phyloP scores from a whole-genome alignment of 148 eudicot species.

The Rhododendron williamsianum region DNA sequence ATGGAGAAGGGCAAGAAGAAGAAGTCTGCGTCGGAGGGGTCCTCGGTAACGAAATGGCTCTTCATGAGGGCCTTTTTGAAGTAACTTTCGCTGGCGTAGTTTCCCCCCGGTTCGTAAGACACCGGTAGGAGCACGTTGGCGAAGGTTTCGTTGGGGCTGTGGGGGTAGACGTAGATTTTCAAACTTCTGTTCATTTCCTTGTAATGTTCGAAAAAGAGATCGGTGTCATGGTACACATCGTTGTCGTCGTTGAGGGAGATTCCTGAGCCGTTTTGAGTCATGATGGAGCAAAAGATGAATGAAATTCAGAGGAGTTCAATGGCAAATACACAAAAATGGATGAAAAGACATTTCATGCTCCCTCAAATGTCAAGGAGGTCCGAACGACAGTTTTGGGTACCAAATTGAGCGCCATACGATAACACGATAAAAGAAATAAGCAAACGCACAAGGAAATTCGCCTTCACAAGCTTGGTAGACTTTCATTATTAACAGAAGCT shows the following conservation, averaged over 20 bases:
- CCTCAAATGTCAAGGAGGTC: too few relatives aligned
- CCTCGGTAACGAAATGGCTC: constrained; percentile 66
- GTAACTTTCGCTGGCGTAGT: constrained; percentile 85
- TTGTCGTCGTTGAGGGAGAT: background rate
- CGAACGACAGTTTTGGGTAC: too few relatives aligned
- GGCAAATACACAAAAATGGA: background rate
- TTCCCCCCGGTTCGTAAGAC: constrained; percentile 49
- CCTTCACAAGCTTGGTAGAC: too few relatives aligned
- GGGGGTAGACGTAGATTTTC: constrained; percentile 75
- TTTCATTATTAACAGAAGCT: too few relatives aligned
- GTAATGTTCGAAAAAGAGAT: constrained; percentile 48
- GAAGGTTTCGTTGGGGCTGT: constrained; percentile 45
- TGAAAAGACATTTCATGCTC: too few relatives aligned
- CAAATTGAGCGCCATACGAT: too few relatives aligned
- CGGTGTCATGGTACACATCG: constrained; percentile 53
- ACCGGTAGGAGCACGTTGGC: constrained; percentile 58
- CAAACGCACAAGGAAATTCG: background rate
- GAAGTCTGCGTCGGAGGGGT: constrained; percentile 63
- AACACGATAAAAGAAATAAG: too few relatives aligned
- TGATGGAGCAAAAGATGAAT: background rate
- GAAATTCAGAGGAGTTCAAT: background rate
- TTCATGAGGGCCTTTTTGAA: constrained; percentile 59
- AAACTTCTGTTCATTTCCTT: constrained; percentile 57
- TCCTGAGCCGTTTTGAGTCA: constrained; percentile 5
- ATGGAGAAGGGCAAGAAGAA: constrained; percentile 86